phyloP scores from a whole-genome alignment of 1,284 basidiomycete genomes.

The Ustilago shanxiensis region DNA sequence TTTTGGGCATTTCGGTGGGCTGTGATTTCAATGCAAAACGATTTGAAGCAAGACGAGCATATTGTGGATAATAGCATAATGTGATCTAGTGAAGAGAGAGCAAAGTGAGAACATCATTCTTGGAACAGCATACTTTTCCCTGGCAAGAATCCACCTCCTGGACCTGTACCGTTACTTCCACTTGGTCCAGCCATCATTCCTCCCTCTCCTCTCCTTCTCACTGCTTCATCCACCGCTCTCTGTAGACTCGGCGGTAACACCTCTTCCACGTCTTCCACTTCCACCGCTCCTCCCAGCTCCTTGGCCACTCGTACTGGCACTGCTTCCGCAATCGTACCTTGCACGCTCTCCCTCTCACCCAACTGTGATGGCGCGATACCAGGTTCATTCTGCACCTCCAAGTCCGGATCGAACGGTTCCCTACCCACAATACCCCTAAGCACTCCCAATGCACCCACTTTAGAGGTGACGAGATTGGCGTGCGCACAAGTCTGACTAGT shows the following conservation, averaged over 20 bases:
- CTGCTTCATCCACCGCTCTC: slow-evolving; percentile 31
- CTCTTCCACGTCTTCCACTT: slow-evolving; percentile 53
- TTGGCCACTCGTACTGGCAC: slow-evolving; percentile 43
- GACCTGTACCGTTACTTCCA: slow-evolving; percentile 30
- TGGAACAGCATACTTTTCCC: slow-evolving; percentile 51
- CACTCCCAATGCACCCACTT: slow-evolving; percentile 65
- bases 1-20: no score
- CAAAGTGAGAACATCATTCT: slow-evolving; percentile 13
- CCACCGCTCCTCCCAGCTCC: slow-evolving; percentile 34
- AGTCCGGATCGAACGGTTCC: slow-evolving; percentile 60
- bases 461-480: slow-evolving; percentile 63
- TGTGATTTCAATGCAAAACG: not conserved
- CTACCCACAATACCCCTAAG: slow-evolving; percentile 63
- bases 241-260: slow-evolving; percentile 46
- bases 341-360: slow-evolving; percentile 34
- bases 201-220: slow-evolving; percentile 13
- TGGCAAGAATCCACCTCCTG: slow-evolving; percentile 42
- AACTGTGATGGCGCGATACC: slow-evolving; percentile 44
- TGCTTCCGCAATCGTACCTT: slow-evolving; percentile 49
- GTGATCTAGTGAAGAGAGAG: not conserved
- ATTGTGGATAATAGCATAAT: not conserved
- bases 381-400: slow-evolving; percentile 57
- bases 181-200: slow-evolving; percentile 4
- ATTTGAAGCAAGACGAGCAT: not conserved
- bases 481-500: slow-evolving; percentile 60